Base-by-base conservation (phyloP, 2,329 filamentous ascomycete species). In the Magnaporthiopsis poae region DNA sequence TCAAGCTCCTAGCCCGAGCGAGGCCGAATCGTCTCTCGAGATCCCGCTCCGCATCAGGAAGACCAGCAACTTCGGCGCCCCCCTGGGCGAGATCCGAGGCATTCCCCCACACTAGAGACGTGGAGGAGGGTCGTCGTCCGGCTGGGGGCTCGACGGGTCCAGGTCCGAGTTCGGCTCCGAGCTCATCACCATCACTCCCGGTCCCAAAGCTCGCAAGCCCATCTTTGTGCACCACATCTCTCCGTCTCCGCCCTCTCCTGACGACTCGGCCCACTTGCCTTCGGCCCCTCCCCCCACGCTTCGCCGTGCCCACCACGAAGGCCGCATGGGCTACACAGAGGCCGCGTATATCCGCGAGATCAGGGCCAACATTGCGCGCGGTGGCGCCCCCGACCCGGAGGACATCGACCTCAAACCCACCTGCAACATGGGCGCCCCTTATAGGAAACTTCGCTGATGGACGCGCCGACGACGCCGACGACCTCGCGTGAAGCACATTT, bases 31-130 rank as follows among this genome's bases (percentile, higher is more conserved):
- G 21, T 77, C 79, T 61, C 68, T 71, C n/a, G 80, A 82, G 31
- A 76, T 83, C 35, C 79, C 81, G 1, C 74, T 83, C 36, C 80
- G 78, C 70, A 72, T 83, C 60, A 81, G 75, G 70, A 76, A 72
- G 33, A 80, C 77, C 25, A 78, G 74, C 68, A 83, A 82, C 69
- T 82, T 82, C 71, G 80, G 80, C 15, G 77, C 79, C 27, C 80
- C 80, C 1, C 80, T 82, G 69, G 80, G 80, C 46, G 72, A 65
- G 63, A 36, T 65, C 25, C 25, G 8, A n/a, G 13, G 62, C 35
- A 35, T 5, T 12, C 31, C 25, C n/a, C 21, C 63, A 59, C 63
- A 65, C 52, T 65, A 65, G 63, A 39, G 25, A 7, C 9, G 52
- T 65, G 63, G 29, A 21, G n/a, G 31, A 31, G 31, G 31, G 31